phyloP scores from a whole-genome alignment of 495 filamentous ascomycete species.

The Glonium stellatum region DNA sequence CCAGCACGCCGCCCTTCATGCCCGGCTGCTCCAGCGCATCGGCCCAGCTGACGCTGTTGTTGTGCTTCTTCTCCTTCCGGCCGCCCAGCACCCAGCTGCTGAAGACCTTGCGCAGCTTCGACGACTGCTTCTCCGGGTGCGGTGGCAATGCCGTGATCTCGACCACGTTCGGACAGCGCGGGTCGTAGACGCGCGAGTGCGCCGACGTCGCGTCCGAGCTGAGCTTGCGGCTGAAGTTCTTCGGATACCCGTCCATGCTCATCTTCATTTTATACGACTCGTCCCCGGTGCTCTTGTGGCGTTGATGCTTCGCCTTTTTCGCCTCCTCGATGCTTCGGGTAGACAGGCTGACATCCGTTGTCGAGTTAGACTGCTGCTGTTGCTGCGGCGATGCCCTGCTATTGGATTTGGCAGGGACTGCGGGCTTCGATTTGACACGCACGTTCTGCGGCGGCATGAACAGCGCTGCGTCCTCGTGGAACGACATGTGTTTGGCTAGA shows the following conservation, averaged over 20 bases:
- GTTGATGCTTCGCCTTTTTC: not conserved
- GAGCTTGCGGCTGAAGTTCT: constrained; percentile 28
- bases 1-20: constrained; percentile 25
- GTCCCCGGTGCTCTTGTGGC: constrained; percentile 1
- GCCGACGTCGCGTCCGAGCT: constrained; percentile 19
- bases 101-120: constrained; percentile 22
- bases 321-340: not conserved
- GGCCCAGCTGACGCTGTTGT: too few relatives aligned
- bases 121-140: not conserved
- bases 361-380: not conserved
- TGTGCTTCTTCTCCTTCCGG: constrained; percentile 24
- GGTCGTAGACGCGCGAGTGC: not conserved
- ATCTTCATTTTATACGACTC: constrained; percentile 15
- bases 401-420: not conserved
- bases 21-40: constrained; percentile 27
- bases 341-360: not conserved
- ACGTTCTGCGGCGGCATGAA: constrained; percentile 1
- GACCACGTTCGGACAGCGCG: constrained; percentile 8
- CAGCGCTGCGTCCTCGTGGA: not conserved
- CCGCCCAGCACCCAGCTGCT: constrained; percentile 26
- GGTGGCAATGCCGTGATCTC: constrained; percentile 3
- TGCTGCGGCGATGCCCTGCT: not conserved
- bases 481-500: constrained; percentile 10
- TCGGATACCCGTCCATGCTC: constrained; percentile 6
- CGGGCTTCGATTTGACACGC: not conserved